phyloP scores from a whole-genome alignment of 306 rosid species.

The Cucurbita pepo region DNA sequence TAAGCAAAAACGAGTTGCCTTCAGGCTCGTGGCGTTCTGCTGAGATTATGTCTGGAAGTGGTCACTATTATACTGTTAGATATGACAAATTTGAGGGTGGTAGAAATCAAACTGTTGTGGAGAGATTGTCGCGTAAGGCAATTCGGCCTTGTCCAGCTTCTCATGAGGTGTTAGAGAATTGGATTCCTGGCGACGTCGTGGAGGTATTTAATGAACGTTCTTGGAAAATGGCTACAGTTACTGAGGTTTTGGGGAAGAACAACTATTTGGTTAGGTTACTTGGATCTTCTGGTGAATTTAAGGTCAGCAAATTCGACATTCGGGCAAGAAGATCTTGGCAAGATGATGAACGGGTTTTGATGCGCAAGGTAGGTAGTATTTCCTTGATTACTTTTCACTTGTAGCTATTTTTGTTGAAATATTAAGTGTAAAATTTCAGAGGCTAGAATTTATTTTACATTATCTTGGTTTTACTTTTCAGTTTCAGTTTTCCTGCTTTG shows the following conservation, averaged over 20 bases:
- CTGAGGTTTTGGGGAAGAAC: constrained; percentile 43
- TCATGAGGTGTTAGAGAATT: constrained; percentile 28
- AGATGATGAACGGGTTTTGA: constrained; percentile 59
- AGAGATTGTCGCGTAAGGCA: constrained; percentile 45
- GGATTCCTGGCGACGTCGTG: constrained; percentile 64
- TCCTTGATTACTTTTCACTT: not conserved
- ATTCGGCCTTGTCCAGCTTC: constrained; percentile 76
- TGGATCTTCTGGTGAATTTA: constrained; percentile 62
- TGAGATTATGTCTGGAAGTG: constrained; percentile 58
- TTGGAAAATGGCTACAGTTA: constrained; percentile 82
- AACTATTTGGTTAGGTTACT: constrained; percentile 51
- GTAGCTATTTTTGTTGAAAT: constrained; percentile 7
- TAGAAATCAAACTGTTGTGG: constrained; percentile 23
- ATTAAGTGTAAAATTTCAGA: not conserved
- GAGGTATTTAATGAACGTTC: constrained; percentile 61
- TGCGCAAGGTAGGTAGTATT: constrained; percentile 79
- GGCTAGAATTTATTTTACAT: not conserved
- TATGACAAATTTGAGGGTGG: constrained; percentile 40
- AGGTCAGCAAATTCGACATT: constrained; percentile 53
- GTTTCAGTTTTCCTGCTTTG: not conserved
- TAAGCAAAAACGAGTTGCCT: constrained; percentile 60
- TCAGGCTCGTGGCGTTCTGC: constrained; percentile 81
- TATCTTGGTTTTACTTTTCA: not conserved
- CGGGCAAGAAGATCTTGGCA: constrained; percentile 72
- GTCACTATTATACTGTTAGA: constrained; percentile 50